A percentile compares a stretch with the other conserved stretches of the same genome.
phyloP scores from a whole-genome alignment of 768 basidiomycete species.

The Candolleomyces aberdarensis region DNA sequence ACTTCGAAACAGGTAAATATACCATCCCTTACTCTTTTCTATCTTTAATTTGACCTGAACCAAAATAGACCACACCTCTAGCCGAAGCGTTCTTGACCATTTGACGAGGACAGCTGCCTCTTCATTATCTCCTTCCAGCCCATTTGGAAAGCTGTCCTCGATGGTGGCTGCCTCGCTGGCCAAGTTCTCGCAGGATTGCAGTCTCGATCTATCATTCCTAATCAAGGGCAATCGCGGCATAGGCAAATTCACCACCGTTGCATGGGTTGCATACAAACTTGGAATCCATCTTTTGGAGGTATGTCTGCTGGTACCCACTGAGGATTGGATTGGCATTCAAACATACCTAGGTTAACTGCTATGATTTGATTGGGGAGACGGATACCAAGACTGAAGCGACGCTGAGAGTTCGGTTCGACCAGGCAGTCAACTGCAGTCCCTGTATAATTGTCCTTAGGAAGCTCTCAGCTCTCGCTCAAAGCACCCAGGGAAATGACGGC shows the following conservation, averaged over 20 bases:
- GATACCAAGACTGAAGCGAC: slow-evolving; percentile 71
- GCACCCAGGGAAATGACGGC: slow-evolving; percentile 60
- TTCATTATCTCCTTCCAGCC: slow-evolving; percentile 26
- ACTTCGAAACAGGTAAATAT: slow-evolving; percentile 45
- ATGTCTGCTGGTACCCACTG: slow-evolving; percentile 4
- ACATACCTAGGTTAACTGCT: slow-evolving; percentile 74
- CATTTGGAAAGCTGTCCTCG: slow-evolving; percentile 48
- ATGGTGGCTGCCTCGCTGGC: slow-evolving; percentile 60
- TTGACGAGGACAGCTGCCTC: slow-evolving; percentile 6
- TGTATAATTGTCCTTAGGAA: slow-evolving; percentile 81
- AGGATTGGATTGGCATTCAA: background rate
- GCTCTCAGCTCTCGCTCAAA: slow-evolving; percentile 74
- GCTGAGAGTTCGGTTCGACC: slow-evolving; percentile 70
- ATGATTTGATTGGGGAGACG: slow-evolving; percentile 75
- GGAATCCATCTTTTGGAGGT: slow-evolving; percentile 85
- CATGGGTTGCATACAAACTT: slow-evolving; percentile 52
- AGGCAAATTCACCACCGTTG: slow-evolving; percentile 73
- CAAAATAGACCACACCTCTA: background rate
- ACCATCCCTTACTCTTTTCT: too few relatives aligned
- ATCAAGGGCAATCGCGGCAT: slow-evolving; percentile 76
- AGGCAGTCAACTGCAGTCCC: slow-evolving; percentile 75
- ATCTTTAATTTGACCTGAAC: too few relatives aligned
- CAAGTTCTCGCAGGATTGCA: slow-evolving; percentile 53
- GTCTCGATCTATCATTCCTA: slow-evolving; percentile 67
- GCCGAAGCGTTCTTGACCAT: slow-evolving; percentile 8